Base-by-base conservation (phyloP, 306 rosid genomes). In the Nissolia schottii region DNA sequence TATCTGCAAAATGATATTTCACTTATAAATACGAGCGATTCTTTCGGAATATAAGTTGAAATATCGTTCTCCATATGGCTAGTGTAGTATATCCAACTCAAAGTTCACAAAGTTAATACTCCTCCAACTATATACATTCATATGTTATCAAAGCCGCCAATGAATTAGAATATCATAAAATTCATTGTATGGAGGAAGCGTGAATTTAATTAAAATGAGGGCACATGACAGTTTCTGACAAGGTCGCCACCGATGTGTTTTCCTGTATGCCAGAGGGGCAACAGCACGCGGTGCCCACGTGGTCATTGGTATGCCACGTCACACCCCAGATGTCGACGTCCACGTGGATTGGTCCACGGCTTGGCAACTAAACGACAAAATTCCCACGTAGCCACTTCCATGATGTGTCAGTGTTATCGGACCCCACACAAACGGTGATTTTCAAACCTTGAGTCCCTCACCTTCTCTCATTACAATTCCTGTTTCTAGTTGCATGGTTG, bases 261-360 rank as follows among this genome's bases (percentile, higher is more conserved):
- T 10, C 49, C 2, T 83, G 88, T 67, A 34, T 25, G 37, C 69
- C 20, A 72, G 35, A 73, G 55, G 6, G 7, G 67, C 4, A 70
- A 77, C 86, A 89, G 2, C 45, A 54, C 28, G 70, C 68, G 84
- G 84, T 79, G 84, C 62, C 77, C 80, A 64, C 79, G 77, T 85
- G 81, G 79, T 65, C 2, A 10, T 20, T 54, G n/a, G 35, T 3
- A 2, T 37, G 72, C 80, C 80, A 80, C 76, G 58, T 76, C 80
- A 82, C 34, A 31, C 77, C 77, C 20, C 8, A 27, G 85, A 82
- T 38, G 75, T 80, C 41, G 83, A 84, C 85, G 50, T 73, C 79
- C 86, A 79, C 82, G 82, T 89, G 88, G 73, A 74, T 59, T 62
- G 82, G 73, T 67, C 81, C 66, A 43, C 38, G 19, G 23, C 50